phyloP scores from a whole-genome alignment of 371 early-diverging fungal species.

The Apophysomyces elegans region DNA sequence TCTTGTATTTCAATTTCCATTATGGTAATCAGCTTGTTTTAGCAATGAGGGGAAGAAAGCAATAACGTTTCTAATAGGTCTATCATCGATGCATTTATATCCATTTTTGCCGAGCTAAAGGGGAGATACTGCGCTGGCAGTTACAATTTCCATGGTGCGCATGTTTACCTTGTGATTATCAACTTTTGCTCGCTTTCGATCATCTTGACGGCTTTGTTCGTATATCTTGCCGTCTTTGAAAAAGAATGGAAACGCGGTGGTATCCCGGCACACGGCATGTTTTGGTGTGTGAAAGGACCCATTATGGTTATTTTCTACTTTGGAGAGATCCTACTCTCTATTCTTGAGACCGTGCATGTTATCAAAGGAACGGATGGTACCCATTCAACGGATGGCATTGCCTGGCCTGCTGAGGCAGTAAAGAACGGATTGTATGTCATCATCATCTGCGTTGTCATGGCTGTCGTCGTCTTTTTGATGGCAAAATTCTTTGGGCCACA shows the following conservation, averaged over 20 bases:
- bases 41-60: not conserved
- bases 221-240: conserved; percentile 47
- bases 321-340: conserved; percentile 42
- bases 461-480: conserved; percentile 43
- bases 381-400: conserved; percentile 32
- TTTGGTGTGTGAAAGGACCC: conserved; percentile 58
- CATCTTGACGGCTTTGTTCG: conserved; percentile 50
- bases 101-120: conserved; percentile 45
- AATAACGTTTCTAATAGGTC: conserved; percentile 29
- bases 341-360: conserved; percentile 32
- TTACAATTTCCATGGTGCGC: conserved; percentile 43
- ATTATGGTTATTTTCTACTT: conserved; percentile 55
- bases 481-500: conserved; percentile 41
- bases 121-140: conserved; percentile 48
- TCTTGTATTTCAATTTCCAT: conserved; percentile 50
- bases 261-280: conserved; percentile 52
- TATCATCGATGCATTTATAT: conserved; percentile 46
- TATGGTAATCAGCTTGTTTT: conserved; percentile 39
- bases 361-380: conserved; percentile 43
- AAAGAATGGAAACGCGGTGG: conserved; percentile 45
- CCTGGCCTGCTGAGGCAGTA: conserved; percentile 49
- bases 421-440: conserved; percentile 51
- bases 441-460: conserved; percentile 45
- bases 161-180: conserved; percentile 47
- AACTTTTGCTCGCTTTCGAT: conserved; percentile 50